These are phyloP conservation scores for Chloropicon primus DNA, from an alignment of 139 green algal species.

Conservation along the genomic window DNA sequence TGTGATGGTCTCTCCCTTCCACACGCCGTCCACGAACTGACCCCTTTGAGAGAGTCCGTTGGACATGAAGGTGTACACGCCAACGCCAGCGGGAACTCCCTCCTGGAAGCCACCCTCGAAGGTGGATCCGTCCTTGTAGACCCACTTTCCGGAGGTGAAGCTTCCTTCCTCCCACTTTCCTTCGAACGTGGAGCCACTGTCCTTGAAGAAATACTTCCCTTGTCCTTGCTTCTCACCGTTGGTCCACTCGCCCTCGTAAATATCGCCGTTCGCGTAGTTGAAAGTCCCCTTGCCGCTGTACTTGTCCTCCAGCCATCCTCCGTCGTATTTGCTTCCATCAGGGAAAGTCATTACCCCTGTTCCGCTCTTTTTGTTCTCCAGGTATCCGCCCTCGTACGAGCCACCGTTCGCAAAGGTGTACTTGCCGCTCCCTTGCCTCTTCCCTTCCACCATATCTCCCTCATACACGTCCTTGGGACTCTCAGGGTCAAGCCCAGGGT, in stretches of 20 bases:
- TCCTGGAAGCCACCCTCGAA: background rate
- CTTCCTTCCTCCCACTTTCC: background rate
- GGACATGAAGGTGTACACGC: background rate
- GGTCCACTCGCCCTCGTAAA: conserved; percentile 31
- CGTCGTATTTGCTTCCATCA: conserved; percentile 38
- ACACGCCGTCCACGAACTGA: background rate
- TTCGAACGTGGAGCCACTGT: background rate
- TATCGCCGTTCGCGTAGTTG: conserved; percentile 38
- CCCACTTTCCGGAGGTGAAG: background rate
- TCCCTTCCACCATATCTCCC: conserved; percentile 28
- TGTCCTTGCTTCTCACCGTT: background rate
- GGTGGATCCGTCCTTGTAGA: background rate
- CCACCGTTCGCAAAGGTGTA: conserved; percentile 39
- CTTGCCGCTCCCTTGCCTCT: conserved; percentile 19
- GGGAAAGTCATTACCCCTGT: conserved; percentile 30
- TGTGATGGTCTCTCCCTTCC: background rate
- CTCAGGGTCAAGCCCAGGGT: conserved; percentile 11
- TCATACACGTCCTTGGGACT: conserved; percentile 35
- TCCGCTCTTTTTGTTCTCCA: conserved; percentile 31
- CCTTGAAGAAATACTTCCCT: background rate
- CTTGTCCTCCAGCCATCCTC: conserved; percentile 34
- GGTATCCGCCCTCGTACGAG: conserved; percentile 33
- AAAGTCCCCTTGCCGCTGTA: conserved; percentile 31
- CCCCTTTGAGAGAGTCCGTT: background rate
- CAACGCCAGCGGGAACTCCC: background rate